A percentile compares a stretch with the other conserved stretches of the same genome.
These are phyloP conservation scores for Lithocarpus polystachyus DNA, from an alignment of 306 rosid species.

Conservation along the genomic window DNA sequence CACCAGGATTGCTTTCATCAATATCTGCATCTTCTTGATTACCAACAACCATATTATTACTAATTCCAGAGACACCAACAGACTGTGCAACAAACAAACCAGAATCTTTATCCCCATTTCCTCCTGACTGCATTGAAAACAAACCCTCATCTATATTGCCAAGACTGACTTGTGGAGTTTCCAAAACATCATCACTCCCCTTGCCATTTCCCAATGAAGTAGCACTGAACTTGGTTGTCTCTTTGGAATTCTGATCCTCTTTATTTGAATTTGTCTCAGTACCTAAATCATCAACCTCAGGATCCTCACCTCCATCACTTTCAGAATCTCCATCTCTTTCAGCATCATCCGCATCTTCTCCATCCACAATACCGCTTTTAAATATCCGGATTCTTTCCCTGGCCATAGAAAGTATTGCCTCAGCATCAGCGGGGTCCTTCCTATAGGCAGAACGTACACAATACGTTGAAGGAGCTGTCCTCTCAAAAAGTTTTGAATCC, in stretches of 20 bases:
- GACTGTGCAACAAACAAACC: slow-evolving; percentile 15
- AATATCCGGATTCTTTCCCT: slow-evolving; percentile 59
- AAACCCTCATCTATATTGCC: slow-evolving; percentile 28
- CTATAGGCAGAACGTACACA: slow-evolving; percentile 64
- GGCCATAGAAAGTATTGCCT: slow-evolving; percentile 61
- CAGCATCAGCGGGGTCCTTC: slow-evolving; percentile 64
- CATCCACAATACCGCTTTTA: slow-evolving; percentile 45
- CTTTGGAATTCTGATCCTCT: slow-evolving; percentile 27
- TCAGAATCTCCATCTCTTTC: slow-evolving; percentile 78
- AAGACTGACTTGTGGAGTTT: slow-evolving; percentile 27
- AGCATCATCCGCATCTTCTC: slow-evolving; percentile 57
- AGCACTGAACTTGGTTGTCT: slow-evolving; percentile 13
- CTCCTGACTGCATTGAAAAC: slow-evolving; percentile 25
- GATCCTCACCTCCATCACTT: slow-evolving; percentile 56
- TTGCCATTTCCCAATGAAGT: slow-evolving; percentile 26
- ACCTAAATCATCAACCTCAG: slow-evolving; percentile 54
- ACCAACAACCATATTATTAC: slow-evolving; percentile 23
- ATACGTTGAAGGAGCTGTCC: slow-evolving; percentile 79
- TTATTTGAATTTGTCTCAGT: slow-evolving; percentile 35
- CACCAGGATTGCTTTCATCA: slow-evolving; percentile 58
- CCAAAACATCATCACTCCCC: slow-evolving; percentile 21
- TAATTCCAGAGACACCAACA: slow-evolving; percentile 26
- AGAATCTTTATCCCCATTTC: slow-evolving; percentile 23
- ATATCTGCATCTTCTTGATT: slow-evolving; percentile 38
- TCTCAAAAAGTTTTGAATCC: slow-evolving; percentile 82